These are phyloP conservation scores for Candida oleophila DNA, from an alignment of 805 yeast genomes.

Conservation along the genomic window DNA sequence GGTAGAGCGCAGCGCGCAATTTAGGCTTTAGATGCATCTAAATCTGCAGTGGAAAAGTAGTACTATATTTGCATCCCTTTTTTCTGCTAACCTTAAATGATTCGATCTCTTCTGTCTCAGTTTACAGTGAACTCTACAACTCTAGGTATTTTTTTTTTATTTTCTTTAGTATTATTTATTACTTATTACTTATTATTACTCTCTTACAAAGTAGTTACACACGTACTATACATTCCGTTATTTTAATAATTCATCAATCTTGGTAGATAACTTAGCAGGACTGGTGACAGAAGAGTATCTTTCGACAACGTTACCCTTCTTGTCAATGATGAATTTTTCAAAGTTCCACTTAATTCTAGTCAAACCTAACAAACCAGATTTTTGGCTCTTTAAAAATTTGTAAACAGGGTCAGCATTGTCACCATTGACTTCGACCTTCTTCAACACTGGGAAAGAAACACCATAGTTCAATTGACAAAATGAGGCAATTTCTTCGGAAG, in stretches of 20 bases:
- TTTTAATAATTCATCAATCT: constrained; percentile 58
- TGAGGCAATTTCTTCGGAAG: constrained; percentile 35
- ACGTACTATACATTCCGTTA: not conserved
- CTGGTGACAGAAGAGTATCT: constrained; percentile 67
- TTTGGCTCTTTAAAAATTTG: constrained; percentile 24
- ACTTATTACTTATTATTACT: too few species aligned
- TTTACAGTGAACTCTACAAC: too few species aligned
- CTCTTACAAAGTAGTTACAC: not conserved
- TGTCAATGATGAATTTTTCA: constrained; percentile 66
- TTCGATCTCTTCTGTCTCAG: too few species aligned
- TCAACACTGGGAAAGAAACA: constrained; percentile 39
- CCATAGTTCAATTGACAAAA: constrained; percentile 21
- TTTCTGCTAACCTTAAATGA: too few species aligned
- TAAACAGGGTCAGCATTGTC: constrained; percentile 27
- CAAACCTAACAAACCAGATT: constrained; percentile 34
- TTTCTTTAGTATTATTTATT: too few species aligned
- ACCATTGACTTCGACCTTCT: constrained; percentile 39
- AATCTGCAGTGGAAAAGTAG: too few species aligned
- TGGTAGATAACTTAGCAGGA: constrained; percentile 33
- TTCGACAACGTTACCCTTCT: constrained; percentile 54
- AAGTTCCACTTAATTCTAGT: constrained; percentile 71
- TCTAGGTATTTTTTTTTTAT: too few species aligned
- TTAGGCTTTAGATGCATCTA: too few species aligned
- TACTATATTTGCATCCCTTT: too few species aligned
- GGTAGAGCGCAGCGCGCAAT: too few species aligned